Conservation (phyloP, 2,329 filamentous ascomycete genomes). For the Fusarium cyanostomum region DNA sequence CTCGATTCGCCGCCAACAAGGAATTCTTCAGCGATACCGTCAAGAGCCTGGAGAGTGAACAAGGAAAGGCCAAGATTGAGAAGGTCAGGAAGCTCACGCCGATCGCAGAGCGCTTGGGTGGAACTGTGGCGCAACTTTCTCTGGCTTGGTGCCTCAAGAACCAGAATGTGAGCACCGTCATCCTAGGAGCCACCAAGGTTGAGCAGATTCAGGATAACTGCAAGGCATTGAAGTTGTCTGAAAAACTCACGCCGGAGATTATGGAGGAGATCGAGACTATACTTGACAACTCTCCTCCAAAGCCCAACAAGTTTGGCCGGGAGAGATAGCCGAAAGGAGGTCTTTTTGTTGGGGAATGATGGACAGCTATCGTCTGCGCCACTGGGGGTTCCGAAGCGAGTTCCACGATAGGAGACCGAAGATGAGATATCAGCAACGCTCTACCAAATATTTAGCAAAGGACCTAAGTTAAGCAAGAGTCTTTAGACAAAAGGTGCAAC, state of each 20-base stretch:
- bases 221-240: constrained; percentile 33
- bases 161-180: constrained; percentile 44
- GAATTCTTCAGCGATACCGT: constrained; percentile 28
- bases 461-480: too few species aligned
- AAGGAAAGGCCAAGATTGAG: constrained; percentile 41
- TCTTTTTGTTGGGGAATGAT: too few species aligned
- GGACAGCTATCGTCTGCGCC: too few species aligned
- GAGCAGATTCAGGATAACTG: constrained; percentile 41
- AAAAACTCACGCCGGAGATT: constrained; percentile 36
- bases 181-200: constrained; percentile 42
- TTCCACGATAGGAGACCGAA: too few species aligned
- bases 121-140: constrained; percentile 37
- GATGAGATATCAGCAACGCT: too few species aligned
- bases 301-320: constrained; percentile 23
- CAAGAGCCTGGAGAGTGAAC: constrained; percentile 23
- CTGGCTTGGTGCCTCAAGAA: constrained; percentile 42
- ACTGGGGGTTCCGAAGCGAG: too few species aligned
- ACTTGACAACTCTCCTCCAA: constrained; percentile 35
- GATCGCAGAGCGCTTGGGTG: constrained; percentile 40
- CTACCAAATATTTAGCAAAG: too few species aligned
- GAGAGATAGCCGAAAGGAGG: constrained; percentile 26
- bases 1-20: constrained; percentile 58
- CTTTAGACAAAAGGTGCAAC: too few species aligned
- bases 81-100: constrained; percentile 39
- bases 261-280: constrained; percentile 39